Evolutionary conservation across 1,139 yeast genomes (phyloP), one percentile per base, ranked within the genome.

Genomic region (Petasospora rhodanensis): DNA sequence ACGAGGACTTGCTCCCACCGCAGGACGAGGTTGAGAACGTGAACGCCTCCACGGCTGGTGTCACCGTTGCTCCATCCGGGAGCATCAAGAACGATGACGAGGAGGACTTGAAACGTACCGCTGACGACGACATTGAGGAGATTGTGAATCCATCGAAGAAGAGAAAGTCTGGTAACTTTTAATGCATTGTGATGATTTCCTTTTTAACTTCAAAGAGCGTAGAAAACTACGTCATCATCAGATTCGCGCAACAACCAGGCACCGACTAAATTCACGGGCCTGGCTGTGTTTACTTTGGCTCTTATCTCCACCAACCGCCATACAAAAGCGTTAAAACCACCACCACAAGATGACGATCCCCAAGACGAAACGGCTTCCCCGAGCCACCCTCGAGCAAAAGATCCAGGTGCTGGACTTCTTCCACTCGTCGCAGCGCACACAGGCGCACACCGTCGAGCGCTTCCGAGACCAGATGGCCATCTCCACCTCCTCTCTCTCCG

Each of bases 331-430:
- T n/a, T n/a, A n/a, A n/a, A n/a, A n/a, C n/a, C n/a, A n/a, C n/a
- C n/a, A n/a, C n/a, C n/a, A n/a, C n/a, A n/a, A 21, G 15, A 30
- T 24, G 33, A 20, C 25, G 30, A 23, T 13, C n/a, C 9, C 28
- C 9, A 32, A 32, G 30, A 8, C 22, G 14, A 39, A 34, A 15
- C 12, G 36, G n/a, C 38, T 25, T 2, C 77, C 79, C 6, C 57
- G 81, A 40, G 79, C 80, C 13, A 74, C 75, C 15, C 59, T 75
- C 35, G 79, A 73, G 53, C 76, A 75, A 50, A 75, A 75, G 52
- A 64, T 75, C 31, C 68, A 64, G 57, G 71, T 74, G 18, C 56
- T 75, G 26, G 78, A 75, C 50, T 66, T 59, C 47, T 71, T 59
- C 43, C 79, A 70, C 45, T 56, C 55, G 25, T 62, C 72, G 11